Evolutionary conservation across 352 stramenopile species (phyloP), one percentile per base, ranked within the genome.

Genomic region (Blastocystis sp.): DNA sequence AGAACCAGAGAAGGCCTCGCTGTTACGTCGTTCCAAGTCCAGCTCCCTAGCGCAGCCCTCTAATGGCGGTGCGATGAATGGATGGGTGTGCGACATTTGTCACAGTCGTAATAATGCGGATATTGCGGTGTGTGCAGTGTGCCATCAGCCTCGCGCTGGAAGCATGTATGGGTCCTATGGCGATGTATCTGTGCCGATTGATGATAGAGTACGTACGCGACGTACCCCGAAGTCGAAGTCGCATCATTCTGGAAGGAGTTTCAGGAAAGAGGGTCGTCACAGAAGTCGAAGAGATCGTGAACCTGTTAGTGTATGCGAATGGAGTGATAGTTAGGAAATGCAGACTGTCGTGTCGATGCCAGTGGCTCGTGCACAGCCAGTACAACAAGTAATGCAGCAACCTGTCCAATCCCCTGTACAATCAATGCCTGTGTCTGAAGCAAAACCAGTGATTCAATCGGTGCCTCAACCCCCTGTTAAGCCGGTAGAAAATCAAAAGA

Each of bases 1-100:
- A 9, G 68, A 79, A 18, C 68, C 68, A 5, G 68, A 79, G 68
- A 79, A 79, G 68, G 23, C 39, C 39, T 61, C 37, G 15, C 68
- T 79, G n/a, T 45, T 79, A 6, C 37, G 26, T 11, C 37, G 43
- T 6, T 37, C 13, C 7, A 26, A 41, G 47, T 54, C 13, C 39
- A 29, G 68, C 47, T 43, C 18, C 8, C 15, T 8, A 29, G 7
- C 39, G 3, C 9, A 37, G 26, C 63, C 43, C 15, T 6, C 13
- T 8, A n/a, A 9, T 43, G 63, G 41, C 8, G 7, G 9, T 23
- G 7, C 29, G 9, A 8, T 9, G 15, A 37, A n/a, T 45, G 41
- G 47, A 6, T 79, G 68, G 68, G 39, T 79, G 23, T 79, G 68
- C 47, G 43, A 79, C 23, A 26, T 61, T 9, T 79, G 68, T 29